Base-by-base conservation (phyloP, 306 rosid species). In the Sphenostylis stenocarpa region DNA sequence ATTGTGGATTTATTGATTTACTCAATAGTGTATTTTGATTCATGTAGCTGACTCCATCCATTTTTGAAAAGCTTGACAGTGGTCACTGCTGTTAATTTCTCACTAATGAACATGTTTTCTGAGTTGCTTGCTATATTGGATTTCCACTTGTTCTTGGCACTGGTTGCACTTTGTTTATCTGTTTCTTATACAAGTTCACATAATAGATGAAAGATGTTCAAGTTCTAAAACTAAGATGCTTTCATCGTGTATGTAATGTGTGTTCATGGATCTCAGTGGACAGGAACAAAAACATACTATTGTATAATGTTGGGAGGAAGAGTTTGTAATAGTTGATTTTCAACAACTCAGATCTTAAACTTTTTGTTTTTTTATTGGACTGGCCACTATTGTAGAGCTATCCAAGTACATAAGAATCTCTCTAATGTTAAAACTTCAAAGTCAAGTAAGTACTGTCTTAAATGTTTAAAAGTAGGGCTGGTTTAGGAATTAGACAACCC, bases 211-310 rank as follows among this genome's bases (percentile, higher is more conserved):
- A 58, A 36, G 55, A 20, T 51, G 39, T 75, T 68, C 0, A 31
- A 45, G 55, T 72, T 65, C 43, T 78, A 23, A 58, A 8, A 29
- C 20, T 33, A 23, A 21, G 12, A 21, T 8, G 45, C 2, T 56
- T 55, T 45, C 48, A 60, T 41, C 7, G 23, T 77, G 63, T 47
- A 1, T 65, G 16, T 11, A 67, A 58, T 56, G 73, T 53, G 6
- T 67, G 67, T 56, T 16, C 72, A 14, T 58, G 48, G 72, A 72
- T 77, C 48, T 77, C 21, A 48, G 60, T 77, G 53, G 80, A 70
- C 10, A 15, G 52, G 49, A 28, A n/a, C 36, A 29, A 15, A 45
- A 68, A 16, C 34, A 56, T 55, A 31, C n/a, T 21, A 53, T 70
- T 11, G 4, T 33, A 43, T 70, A 20, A 38, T 53, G 79, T 7